Evolutionary conservation across 2,329 filamentous ascomycete species (phyloP).

Genomic region (Botrytis squamosa): DNA sequence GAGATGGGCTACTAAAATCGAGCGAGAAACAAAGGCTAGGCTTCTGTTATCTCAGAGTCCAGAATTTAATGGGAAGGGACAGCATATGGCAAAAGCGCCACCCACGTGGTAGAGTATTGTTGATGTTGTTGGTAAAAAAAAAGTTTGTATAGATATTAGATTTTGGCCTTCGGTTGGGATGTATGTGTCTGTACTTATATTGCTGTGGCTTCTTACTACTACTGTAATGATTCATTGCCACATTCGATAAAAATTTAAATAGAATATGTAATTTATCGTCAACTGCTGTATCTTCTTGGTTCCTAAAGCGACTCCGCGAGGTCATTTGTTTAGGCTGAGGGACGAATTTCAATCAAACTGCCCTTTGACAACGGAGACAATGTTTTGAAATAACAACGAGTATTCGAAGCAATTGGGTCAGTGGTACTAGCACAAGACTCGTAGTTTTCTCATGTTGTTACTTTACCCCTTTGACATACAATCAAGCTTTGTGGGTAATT

Average conservation of each 20-base stretch:
- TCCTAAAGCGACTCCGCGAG: too few relatives aligned
- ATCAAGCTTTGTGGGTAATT: too few relatives aligned
- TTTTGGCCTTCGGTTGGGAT: background rate
- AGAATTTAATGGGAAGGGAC: conserved; percentile 12
- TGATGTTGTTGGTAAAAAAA: background rate
- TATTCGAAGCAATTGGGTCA: background rate
- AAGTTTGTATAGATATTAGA: background rate
- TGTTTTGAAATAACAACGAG: background rate
- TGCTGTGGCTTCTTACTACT: background rate
- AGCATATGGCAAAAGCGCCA: conserved; percentile 21
- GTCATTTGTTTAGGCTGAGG: background rate
- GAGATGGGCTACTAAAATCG: conserved; percentile 9
- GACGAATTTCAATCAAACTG: background rate
- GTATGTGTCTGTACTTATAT: too few relatives aligned
- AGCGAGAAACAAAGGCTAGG: conserved; percentile 17
- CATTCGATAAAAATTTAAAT: background rate
- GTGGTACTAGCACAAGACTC: background rate
- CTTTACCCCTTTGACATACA: background rate
- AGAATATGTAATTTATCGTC: too few relatives aligned
- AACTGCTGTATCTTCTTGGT: background rate
- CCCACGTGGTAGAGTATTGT: background rate
- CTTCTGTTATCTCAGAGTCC: conserved; percentile 16
- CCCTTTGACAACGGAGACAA: background rate
- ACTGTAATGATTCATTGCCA: too few relatives aligned
- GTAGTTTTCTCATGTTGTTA: background rate